Conservation (phyloP, 805 yeast species). For the Wickerhamomyces sydowiorum region DNA sequence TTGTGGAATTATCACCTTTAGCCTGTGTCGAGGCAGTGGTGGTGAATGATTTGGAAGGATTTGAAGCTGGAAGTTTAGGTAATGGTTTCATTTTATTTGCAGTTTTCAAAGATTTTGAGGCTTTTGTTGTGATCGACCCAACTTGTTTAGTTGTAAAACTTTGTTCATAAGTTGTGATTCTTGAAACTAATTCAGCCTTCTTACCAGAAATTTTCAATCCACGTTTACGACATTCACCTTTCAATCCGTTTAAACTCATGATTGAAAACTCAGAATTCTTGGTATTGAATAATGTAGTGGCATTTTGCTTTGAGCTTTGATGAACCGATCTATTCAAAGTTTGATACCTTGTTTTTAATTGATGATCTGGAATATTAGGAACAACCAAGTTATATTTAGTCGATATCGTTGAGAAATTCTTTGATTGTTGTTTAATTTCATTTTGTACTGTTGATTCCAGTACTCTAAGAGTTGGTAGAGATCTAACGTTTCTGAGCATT, state of each 20-base stretch:
- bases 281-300: conserved; percentile 19
- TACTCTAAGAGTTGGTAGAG: conserved; percentile 21
- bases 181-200: conserved; percentile 47
- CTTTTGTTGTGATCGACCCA: conserved; percentile 10
- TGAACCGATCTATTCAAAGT: conserved; percentile 22
- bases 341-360: conserved; percentile 5
- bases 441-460: conserved; percentile 6
- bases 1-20: conserved; percentile 53
- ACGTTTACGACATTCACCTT: conserved; percentile 51
- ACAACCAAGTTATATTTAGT: conserved; percentile 15
- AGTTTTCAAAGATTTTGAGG: not conserved
- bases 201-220: conserved; percentile 60
- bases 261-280: conserved; percentile 22
- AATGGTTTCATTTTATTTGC: not conserved
- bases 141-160: conserved; percentile 7
- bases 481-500: conserved; percentile 25
- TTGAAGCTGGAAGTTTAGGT: conserved; percentile 3
- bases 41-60: conserved; percentile 13
- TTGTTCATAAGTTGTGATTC: conserved; percentile 23
- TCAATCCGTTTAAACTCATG: conserved; percentile 50
- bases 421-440: conserved; percentile 8
- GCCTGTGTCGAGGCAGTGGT: conserved; percentile 27
- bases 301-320: conserved; percentile 21
- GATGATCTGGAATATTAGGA: conserved; percentile 19
- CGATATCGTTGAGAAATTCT: conserved; percentile 5